These are phyloP conservation scores for Escovopsis weberi DNA, from an alignment of 2,329 filamentous ascomycete genomes.

Conservation along the genomic window DNA sequence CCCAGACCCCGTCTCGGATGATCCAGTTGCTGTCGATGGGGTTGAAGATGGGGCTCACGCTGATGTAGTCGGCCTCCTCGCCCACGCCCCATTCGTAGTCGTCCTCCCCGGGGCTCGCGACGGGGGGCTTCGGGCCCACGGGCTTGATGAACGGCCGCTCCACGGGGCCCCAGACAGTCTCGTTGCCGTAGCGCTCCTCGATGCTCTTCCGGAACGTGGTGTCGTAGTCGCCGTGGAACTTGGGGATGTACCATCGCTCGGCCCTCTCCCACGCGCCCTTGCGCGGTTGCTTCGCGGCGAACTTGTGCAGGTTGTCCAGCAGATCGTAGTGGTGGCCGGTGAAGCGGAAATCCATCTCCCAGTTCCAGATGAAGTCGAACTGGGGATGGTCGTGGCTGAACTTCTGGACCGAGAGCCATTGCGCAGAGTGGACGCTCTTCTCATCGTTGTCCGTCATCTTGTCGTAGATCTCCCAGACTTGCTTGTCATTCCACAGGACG, in stretches of 20 bases:
- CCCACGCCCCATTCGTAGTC: conserved; percentile 63
- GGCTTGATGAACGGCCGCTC: conserved; percentile 45
- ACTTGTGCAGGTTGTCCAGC: conserved; percentile 47
- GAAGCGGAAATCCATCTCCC: conserved; percentile 71
- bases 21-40: conserved; percentile 60
- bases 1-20: conserved; percentile 52
- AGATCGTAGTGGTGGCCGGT: conserved; percentile 74
- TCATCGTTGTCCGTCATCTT: conserved; percentile 49
- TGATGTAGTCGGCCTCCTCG: conserved; percentile 61
- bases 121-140: conserved; percentile 48
- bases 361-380: conserved; percentile 75
- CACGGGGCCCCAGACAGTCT: conserved; percentile 50
- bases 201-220: conserved; percentile 52
- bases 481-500: conserved; percentile 58
- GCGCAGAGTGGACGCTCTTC: conserved; percentile 41
- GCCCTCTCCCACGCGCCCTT: conserved; percentile 62
- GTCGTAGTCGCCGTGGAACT: conserved; percentile 50
- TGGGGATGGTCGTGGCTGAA: conserved; percentile 64
- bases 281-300: conserved; percentile 53
- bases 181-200: conserved; percentile 33
- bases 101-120: conserved; percentile 42
- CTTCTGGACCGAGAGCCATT: conserved; percentile 62
- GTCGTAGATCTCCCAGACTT: conserved; percentile 66
- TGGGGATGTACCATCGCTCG: conserved; percentile 58
- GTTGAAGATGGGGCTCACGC: conserved; percentile 68